Conservation (phyloP, 179 eudicot genomes). For the Beta corolliflora region DNA sequence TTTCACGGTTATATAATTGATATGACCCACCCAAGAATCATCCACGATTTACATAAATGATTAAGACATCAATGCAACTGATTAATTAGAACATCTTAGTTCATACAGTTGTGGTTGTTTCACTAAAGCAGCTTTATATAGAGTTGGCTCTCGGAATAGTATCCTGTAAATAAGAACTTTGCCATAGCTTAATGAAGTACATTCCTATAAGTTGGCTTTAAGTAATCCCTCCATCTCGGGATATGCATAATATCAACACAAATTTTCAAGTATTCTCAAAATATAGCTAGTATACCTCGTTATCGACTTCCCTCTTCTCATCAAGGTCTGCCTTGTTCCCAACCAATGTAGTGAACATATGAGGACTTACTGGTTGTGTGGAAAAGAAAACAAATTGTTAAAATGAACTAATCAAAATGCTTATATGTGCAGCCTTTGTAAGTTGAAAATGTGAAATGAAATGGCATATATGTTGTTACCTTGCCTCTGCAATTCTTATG, state of each 20-base stretch:
- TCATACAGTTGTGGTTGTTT: not conserved
- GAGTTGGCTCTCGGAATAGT: too few relatives aligned
- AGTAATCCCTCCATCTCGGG: too few relatives aligned
- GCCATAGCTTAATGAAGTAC: too few relatives aligned
- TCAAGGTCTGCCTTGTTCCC: slow-evolving; percentile 77
- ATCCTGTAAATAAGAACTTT: too few relatives aligned
- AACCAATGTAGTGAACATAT: slow-evolving; percentile 54
- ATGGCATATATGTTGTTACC: slow-evolving; percentile 35
- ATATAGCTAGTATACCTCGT: slow-evolving; percentile 46
- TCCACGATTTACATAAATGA: too few relatives aligned
- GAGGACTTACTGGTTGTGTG: too few relatives aligned
- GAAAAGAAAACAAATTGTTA: not conserved
- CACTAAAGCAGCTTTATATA: too few relatives aligned
- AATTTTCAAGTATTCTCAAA: not conserved
- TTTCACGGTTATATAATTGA: too few relatives aligned
- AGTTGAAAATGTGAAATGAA: not conserved
- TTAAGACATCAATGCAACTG: not conserved
- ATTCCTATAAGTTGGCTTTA: too few relatives aligned
- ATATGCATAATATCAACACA: not conserved
- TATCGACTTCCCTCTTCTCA: slow-evolving; percentile 51
- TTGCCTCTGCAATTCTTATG: slow-evolving; percentile 63
- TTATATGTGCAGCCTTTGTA: too few relatives aligned
- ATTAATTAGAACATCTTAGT: not conserved
- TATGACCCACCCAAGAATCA: too few relatives aligned
- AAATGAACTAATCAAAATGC: not conserved